Evolutionary conservation across 2,329 filamentous ascomycete species (phyloP).

Genomic region (Xylariaceae sp.): DNA sequence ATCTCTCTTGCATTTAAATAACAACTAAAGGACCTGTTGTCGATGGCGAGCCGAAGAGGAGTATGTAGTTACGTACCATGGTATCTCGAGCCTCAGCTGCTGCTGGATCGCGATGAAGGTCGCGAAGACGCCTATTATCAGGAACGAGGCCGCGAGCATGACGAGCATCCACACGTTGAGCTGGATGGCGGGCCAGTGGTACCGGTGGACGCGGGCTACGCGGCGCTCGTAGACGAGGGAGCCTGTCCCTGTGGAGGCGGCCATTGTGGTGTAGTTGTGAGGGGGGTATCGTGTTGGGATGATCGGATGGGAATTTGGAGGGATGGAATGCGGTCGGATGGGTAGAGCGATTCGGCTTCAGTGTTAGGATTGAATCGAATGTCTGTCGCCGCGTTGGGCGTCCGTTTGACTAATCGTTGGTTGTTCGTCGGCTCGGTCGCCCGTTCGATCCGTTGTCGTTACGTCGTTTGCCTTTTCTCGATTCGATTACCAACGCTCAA

Average conservation of each 20-base stretch:
- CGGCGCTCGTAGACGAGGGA: slow-evolving; percentile 44
- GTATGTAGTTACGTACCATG: slow-evolving; percentile 48
- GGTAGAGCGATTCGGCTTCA: neutral
- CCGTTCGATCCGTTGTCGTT: too few relatives aligned
- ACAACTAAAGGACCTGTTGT: neutral
- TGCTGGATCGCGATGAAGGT: slow-evolving; percentile 57
- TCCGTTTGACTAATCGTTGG: too few relatives aligned
- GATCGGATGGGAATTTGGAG: too few relatives aligned
- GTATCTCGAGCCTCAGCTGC: slow-evolving; percentile 50
- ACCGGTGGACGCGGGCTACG: slow-evolving; percentile 49
- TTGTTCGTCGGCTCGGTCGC: too few relatives aligned
- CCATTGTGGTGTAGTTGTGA: slow-evolving; percentile 24
- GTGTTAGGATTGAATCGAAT: too few relatives aligned
- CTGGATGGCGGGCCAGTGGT: slow-evolving; percentile 66
- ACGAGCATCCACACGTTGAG: slow-evolving; percentile 65
- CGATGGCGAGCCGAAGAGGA: neutral
- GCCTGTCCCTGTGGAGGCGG: slow-evolving; percentile 33
- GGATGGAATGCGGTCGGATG: neutral
- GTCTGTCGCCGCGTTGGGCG: too few relatives aligned
- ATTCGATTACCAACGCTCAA: too few relatives aligned
- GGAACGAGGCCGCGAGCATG: slow-evolving; percentile 57
- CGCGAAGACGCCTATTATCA: slow-evolving; percentile 59
- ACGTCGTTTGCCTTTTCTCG: too few relatives aligned
- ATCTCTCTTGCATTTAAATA: too few relatives aligned
- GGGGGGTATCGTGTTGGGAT: neutral